These are phyloP conservation scores for Candida xyloterini DNA, from an alignment of 805 yeast species.

Conservation along the genomic window DNA sequence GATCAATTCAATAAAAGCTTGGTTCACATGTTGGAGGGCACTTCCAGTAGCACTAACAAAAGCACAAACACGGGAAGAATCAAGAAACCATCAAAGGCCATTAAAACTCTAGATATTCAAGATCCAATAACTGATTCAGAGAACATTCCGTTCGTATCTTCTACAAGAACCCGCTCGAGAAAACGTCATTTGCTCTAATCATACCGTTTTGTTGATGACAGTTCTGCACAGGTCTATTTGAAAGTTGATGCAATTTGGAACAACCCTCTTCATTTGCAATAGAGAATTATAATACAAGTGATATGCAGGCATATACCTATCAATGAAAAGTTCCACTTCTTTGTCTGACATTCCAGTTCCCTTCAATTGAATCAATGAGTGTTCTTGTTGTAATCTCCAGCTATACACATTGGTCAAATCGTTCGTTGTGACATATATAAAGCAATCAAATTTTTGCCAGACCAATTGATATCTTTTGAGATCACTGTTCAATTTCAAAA, in stretches of 20 bases:
- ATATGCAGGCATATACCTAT: slow-evolving; percentile 85
- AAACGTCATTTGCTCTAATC: neutral
- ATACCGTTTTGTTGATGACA: neutral
- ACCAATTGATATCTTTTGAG: slow-evolving; percentile 48
- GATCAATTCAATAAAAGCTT: slow-evolving; percentile 1
- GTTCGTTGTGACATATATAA: slow-evolving; percentile 61
- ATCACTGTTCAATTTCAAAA: slow-evolving; percentile 47
- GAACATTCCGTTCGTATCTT: too few relatives aligned
- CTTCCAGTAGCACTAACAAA: neutral
- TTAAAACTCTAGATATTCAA: neutral
- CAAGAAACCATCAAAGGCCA: neutral
- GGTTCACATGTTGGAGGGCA: neutral
- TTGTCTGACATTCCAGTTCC: slow-evolving; percentile 82
- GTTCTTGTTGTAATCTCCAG: slow-evolving; percentile 83
- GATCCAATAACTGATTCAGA: neutral
- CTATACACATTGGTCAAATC: slow-evolving; percentile 59
- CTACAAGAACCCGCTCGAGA: neutral
- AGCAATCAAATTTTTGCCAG: slow-evolving; percentile 59
- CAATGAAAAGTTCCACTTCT: slow-evolving; percentile 65
- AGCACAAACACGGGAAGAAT: neutral
- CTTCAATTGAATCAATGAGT: slow-evolving; percentile 44
- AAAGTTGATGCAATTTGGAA: slow-evolving; percentile 11
- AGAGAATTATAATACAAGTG: slow-evolving; percentile 52
- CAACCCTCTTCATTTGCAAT: slow-evolving; percentile 3
- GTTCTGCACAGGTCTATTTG: slow-evolving; percentile 21